A percentile compares a stretch with the other conserved stretches of the same genome.
Evolutionary conservation across 768 basidiomycete species (phyloP).

Genomic region (Grammothele lineata): DNA sequence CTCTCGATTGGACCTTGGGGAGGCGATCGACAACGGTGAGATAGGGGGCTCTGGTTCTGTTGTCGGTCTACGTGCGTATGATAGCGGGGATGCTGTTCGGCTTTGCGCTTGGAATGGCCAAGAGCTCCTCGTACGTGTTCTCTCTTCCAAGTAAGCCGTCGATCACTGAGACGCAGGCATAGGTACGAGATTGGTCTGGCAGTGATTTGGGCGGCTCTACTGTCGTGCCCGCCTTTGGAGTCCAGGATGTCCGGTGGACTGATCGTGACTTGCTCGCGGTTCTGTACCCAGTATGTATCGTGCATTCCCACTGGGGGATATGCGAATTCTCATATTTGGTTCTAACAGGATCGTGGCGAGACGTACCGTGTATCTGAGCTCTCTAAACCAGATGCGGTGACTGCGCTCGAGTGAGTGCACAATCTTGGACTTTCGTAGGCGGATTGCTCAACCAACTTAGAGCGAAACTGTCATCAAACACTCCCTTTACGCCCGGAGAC

Average conservation of each 20-base stretch:
- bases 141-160: too few relatives aligned
- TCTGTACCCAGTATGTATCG: slow-evolving; percentile 16
- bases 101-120: slow-evolving; percentile 17
- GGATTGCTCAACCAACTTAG: too few relatives aligned
- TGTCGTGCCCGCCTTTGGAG: background rate
- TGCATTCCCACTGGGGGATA: background rate
- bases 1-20: slow-evolving; percentile 30
- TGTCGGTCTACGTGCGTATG: slow-evolving; percentile 20
- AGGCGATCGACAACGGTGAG: slow-evolving; percentile 31
- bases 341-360: too few relatives aligned
- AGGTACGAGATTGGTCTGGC: background rate
- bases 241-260: slow-evolving; percentile 16
- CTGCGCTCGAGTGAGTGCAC: too few relatives aligned
- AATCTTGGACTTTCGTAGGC: too few relatives aligned
- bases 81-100: slow-evolving; percentile 36
- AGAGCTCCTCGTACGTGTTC: slow-evolving; percentile 17
- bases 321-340: too few relatives aligned
- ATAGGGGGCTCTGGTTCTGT: slow-evolving; percentile 26
- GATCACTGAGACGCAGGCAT: background rate
- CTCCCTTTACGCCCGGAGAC: slow-evolving; percentile 4
- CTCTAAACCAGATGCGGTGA: too few relatives aligned
- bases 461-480: too few relatives aligned
- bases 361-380: too few relatives aligned
- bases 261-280: slow-evolving; percentile 14
- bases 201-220: background rate